Base-by-base conservation (phyloP, 208 protist species). In the Herpetomonas muscarum region DNA sequence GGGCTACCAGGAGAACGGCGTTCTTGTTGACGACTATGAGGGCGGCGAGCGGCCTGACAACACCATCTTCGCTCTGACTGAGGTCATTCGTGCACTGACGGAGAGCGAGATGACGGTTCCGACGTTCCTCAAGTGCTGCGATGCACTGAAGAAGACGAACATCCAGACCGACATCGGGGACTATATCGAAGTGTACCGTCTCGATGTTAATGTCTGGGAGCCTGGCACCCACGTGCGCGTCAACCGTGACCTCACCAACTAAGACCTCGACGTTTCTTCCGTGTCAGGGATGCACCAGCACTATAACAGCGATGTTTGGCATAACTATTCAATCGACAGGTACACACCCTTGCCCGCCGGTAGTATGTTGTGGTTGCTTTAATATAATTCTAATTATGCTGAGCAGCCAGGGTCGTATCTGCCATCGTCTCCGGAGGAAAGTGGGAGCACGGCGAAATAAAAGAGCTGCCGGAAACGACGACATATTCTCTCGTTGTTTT, bases 21-120 rank as follows among this genome's bases (percentile, higher is more conserved):
- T 97, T 72, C 78, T 97, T 47, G 91, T 97, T 15, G 78, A 86
- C 22, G 91, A 97, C 58, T 97, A 97, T 64, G 87, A 97, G 53
- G 91, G 91, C 48, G 86, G 86, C 9, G 91, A 95, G 60, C 53
- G 57, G 26, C 61, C 76, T 26, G 91, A 97, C 64, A 85, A 92
- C 64, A 97, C 91, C 10, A 89, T 97, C 54, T 85, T 80, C 51
- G 83, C 81, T 9, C 67, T 97, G 21, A 90, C 77, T 10, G 85
- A 92, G 19, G 52, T 97, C 30, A 74, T 97, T 22, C 73, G 64
- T 42, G 74, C 65, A 5, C 56, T 97, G 24, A 83, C 80, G 34
- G 80, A 92, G 48, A 92, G 85, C 50, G 50, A 72, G 55, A 74
- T 92, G 66, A 94, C 85, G 19, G 91, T 97, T 10, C 91, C 91